phyloP scores from a whole-genome alignment of 345 rosid genomes.

The Syzygium oleosum region DNA sequence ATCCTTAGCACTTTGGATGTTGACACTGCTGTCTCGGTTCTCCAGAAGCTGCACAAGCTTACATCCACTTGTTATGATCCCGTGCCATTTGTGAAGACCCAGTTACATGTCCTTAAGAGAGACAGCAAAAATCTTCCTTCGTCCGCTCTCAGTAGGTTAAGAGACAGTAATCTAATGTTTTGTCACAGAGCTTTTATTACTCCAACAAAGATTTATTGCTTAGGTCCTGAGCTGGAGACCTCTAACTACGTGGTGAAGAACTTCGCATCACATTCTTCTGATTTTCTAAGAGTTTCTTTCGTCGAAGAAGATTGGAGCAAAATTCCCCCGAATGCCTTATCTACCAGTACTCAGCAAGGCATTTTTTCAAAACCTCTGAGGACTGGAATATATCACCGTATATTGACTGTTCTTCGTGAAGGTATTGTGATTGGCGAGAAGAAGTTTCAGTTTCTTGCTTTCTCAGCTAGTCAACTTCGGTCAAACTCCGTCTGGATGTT shows the following conservation, averaged over 20 bases:
- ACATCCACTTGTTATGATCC: conserved; percentile 59
- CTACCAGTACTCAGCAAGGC: conserved; percentile 54
- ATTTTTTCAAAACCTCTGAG: conserved; percentile 56
- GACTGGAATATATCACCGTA: conserved; percentile 63
- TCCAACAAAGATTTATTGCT: conserved; percentile 75
- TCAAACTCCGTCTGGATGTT: conserved; percentile 95
- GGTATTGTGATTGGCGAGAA: conserved; percentile 71
- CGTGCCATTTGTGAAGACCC: conserved; percentile 38
- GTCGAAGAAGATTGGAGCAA: conserved; percentile 98
- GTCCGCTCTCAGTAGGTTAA: conserved; percentile 29
- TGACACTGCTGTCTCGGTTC: conserved; percentile 42
- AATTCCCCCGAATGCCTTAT: conserved; percentile 59
- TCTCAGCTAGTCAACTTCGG: conserved; percentile 90
- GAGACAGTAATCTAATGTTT: conserved; percentile 50
- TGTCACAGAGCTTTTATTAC: conserved; percentile 79
- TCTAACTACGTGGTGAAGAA: conserved; percentile 79
- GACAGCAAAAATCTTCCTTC: conserved; percentile 24
- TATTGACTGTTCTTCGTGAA: conserved; percentile 59
- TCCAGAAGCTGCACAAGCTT: conserved; percentile 67
- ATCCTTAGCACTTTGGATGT: conserved; percentile 27
- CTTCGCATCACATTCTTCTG: conserved; percentile 68
- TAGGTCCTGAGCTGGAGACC: conserved; percentile 90
- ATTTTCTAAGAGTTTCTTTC: conserved; percentile 78
- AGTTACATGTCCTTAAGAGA: conserved; percentile 23
- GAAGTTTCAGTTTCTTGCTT: conserved; percentile 79